Evolutionary conservation across 2,329 filamentous ascomycete genomes (phyloP), one percentile per base, ranked within the genome.

Genomic region (Colletotrichum sp.): DNA sequence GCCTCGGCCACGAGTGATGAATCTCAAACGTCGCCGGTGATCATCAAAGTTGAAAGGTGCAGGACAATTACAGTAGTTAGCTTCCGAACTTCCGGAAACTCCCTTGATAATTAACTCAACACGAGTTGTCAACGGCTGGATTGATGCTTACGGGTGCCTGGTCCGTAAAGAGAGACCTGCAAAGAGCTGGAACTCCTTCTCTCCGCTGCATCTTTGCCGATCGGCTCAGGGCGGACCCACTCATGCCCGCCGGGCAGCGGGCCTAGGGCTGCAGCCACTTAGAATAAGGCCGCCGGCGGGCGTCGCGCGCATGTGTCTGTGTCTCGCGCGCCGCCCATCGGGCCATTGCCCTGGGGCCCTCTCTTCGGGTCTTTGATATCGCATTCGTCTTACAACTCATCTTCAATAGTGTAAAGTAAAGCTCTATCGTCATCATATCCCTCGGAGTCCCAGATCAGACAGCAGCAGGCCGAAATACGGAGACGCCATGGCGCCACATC

Each of bases 171-270:
- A 55, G 52, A 57, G 39, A 21, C 18, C 39, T 49, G 39, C 39
- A 49, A 49, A 49, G 39, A 49, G 9, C 39, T 49, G 44, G n/a
- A 52, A 8, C 44, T 21, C 3, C 6, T 5, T 21, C 44, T 28
- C n/a, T 59, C 0, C 55, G 3, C 57, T 60, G 59, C 28, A 28
- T 15, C 57, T 26, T 63, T 71, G 62, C 69, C 69, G 69, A 49
- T 64, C 73, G 57, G 69, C 73, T 72, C 73, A 18, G 15, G 57
- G 63, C 32, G 64, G 64, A 39, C 73, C 57, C 69, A 63, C 26
- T 32, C 10, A 65, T 65, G 73, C 73, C 73, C 73, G 70, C 7
- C 73, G 73, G 73, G 64, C 70, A n/a, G 73, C 49, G 70, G 73
- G 73, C 55, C 70, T 44, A 52, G 49, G 32, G 16, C 34, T 65